phyloP scores from a whole-genome alignment of 345 rosid genomes.

The Sonneratia caseolaris region DNA sequence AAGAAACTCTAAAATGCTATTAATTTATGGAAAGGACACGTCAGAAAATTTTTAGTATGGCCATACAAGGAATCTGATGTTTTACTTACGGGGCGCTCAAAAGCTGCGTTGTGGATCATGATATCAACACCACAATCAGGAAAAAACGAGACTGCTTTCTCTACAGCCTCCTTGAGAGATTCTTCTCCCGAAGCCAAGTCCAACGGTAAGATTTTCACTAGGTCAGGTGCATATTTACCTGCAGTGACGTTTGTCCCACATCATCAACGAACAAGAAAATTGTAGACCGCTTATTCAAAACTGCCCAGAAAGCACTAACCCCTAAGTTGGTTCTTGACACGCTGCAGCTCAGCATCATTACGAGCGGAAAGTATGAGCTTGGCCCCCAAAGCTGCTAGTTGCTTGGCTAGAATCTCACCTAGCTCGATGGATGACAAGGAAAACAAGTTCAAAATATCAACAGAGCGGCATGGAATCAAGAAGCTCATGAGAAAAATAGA shows the following conservation, averaged over 20 bases:
- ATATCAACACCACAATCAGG: slow-evolving; percentile 63
- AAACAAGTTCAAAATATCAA: neutral
- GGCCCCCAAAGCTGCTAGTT: slow-evolving; percentile 74
- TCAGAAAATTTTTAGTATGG: neutral
- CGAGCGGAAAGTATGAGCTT: slow-evolving; percentile 89
- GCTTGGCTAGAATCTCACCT: slow-evolving; percentile 88
- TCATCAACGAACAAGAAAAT: neutral
- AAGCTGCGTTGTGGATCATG: slow-evolving; percentile 91
- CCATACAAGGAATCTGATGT: neutral
- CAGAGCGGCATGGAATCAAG: neutral
- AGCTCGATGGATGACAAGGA: slow-evolving; percentile 7
- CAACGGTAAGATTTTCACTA: slow-evolving; percentile 67
- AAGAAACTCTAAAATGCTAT: neutral
- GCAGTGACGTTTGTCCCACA: neutral
- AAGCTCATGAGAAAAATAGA: neutral
- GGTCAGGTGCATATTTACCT: slow-evolving; percentile 75
- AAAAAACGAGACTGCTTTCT: slow-evolving; percentile 61
- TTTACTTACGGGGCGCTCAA: slow-evolving; percentile 79
- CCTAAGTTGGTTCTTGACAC: slow-evolving; percentile 59
- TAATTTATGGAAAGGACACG: neutral
- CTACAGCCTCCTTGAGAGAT: slow-evolving; percentile 55
- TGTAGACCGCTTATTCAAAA: neutral
- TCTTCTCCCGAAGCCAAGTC: slow-evolving; percentile 80
- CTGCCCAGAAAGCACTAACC: slow-evolving; percentile 30
- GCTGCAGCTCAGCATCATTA: slow-evolving; percentile 59